Base-by-base conservation (phyloP, 2,329 filamentous ascomycete genomes). In the Aspergillus sergii region DNA sequence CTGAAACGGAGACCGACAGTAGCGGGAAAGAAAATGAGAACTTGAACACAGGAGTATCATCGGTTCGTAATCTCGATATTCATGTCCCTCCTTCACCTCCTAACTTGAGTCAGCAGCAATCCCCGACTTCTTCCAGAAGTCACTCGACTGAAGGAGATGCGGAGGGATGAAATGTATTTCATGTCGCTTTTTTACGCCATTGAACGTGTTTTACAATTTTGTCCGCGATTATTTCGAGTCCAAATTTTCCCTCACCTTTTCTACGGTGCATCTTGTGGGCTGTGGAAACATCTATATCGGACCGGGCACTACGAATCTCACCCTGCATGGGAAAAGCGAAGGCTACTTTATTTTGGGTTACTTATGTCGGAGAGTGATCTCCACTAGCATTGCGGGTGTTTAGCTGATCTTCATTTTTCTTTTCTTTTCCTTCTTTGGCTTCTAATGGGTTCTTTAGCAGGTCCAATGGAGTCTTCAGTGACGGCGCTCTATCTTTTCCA, bases 1-100 rank as follows among this genome's bases (percentile, higher is more conserved):
- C 60, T 11, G 78, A 79, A 58, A 75, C 74, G 0, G 76, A 78
- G 56, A 76, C 74, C 0, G 77, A 80, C 32, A 79, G 76, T 61
- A 79, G 76, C 48, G 75, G 75, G 2, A 79, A 74, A 62, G 76
- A 79, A 68, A 78, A 66, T 63, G 72, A 69, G 66, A 70, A 57
- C 51, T 69, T 64, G 34, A 55, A 26, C 11, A 23, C 11, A 34
- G 30, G 11, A 19, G 34, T 4, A 14, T 3, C n/a, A 8, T 16
- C 51, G 12, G 51, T 21, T 14, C 51, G 30, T 39, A 34, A 55
- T 55, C 21, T 23, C 19, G 6, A 39, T 23, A 12, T 28, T 11
- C 11, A 39, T 28, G 12, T n/a, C n/a, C 32, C 11, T 30, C 4
- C 23, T 21, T n/a, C 51, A 39, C 26, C 32, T 19, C 12, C 32